phyloP scores from a whole-genome alignment of 2,329 filamentous ascomycete species.

The Penicillium expansum region DNA sequence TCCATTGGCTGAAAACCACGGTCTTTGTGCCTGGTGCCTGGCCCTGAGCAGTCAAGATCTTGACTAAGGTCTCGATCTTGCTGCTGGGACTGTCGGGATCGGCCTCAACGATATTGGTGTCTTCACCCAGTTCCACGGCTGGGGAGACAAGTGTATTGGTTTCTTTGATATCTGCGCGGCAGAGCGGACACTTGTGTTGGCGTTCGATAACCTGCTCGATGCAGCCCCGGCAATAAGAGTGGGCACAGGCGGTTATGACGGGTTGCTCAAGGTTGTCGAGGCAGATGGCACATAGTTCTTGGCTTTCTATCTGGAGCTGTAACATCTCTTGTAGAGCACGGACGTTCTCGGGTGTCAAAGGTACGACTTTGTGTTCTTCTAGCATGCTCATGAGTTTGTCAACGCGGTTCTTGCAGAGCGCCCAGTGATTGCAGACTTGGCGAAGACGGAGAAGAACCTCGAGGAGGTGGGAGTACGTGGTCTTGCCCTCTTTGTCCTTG shows the following conservation, averaged over 20 bases:
- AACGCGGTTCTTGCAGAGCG: slow-evolving; percentile 72
- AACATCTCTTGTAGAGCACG: slow-evolving; percentile 71
- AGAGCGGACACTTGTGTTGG: slow-evolving; percentile 82
- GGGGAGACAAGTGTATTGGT: slow-evolving; percentile 64
- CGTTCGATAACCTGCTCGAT: slow-evolving; percentile 71
- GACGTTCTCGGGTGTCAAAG: slow-evolving; percentile 69
- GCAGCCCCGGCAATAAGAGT: slow-evolving; percentile 72
- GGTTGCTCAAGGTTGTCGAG: slow-evolving; percentile 69
- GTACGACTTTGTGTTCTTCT: slow-evolving; percentile 64
- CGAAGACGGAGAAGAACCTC: slow-evolving; percentile 79
- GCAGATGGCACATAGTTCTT: slow-evolving; percentile 81
- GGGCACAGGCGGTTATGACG: slow-evolving; percentile 81
- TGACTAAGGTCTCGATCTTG: slow-evolving; percentile 76
- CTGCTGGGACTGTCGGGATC: slow-evolving; percentile 68
- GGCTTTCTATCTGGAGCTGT: slow-evolving; percentile 71
- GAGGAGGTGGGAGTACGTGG: slow-evolving; percentile 70
- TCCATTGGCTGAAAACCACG: slow-evolving; percentile 80
- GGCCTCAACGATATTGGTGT: slow-evolving; percentile 49
- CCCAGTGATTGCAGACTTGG: slow-evolving; percentile 88
- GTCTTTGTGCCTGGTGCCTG: slow-evolving; percentile 68
- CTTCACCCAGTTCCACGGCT: slow-evolving; percentile 55
- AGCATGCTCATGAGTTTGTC: slow-evolving; percentile 68
- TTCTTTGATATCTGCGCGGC: slow-evolving; percentile 65
- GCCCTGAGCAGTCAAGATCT: slow-evolving; percentile 69
- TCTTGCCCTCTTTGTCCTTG: slow-evolving; percentile 47